Evolutionary conservation across 768 basidiomycete species (phyloP), one percentile per base, ranked within the genome.

Genomic region (Lactarius psammicola): DNA sequence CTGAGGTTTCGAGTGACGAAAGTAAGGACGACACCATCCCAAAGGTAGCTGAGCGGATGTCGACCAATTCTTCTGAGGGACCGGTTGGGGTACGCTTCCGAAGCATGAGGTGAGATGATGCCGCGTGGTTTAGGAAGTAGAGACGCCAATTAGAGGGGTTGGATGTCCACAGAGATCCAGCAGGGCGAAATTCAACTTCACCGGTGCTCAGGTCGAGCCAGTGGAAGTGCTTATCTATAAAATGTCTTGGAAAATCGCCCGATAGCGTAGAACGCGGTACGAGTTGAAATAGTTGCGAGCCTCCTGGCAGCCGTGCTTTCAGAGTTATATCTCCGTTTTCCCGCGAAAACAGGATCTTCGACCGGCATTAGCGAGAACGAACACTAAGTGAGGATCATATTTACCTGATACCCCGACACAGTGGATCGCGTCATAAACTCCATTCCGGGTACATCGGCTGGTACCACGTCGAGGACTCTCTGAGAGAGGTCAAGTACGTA

Each of bases 161-260:
- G 17, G 71, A 61, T 36, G 64, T 40, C 79, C 79, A 80, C 6
- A 69, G 57, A 17, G 67, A 66, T 31, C 67, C 59, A 5, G 72
- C 46, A 15, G 75, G 78, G 42, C 78, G 75, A 31, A 80, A 75
- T 66, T 77, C 76, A 10, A 79, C 67, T 10, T 59, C 55, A 26
- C 57, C 42, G 36, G 53, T 44, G 44, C 59, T 44, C 42, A 76
- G 20, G 44, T 74, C 56, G 57, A 80, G 69, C 79, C 79, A 80
- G 66, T 79, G 79, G 5, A 68, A 60, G 57, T 75, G 71, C 20
- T 76, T 69, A 2, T 72, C 67, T 18, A 75, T 65, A 23, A 80
- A 71, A 10, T 70, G 44, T 23, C 17, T 44, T 7, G 79, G 79
- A 7, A 79, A 66, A 65, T 79, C 78, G 9, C 60, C 65, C 1